These are phyloP conservation scores for Ramaria rubella DNA, from an alignment of 768 basidiomycete genomes.

Conservation along the genomic window DNA sequence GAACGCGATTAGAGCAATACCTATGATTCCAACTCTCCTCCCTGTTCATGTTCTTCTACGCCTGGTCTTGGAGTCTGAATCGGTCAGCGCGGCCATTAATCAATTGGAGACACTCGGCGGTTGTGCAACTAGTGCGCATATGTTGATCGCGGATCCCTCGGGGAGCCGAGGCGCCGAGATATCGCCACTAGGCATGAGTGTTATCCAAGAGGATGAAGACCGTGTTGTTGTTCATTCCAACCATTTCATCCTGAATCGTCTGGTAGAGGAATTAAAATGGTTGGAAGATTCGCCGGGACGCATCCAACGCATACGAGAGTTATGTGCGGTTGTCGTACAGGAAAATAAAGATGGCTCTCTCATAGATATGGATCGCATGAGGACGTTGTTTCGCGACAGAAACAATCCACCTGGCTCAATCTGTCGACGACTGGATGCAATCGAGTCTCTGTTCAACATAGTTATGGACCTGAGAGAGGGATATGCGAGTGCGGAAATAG, in stretches of 20 bases:
- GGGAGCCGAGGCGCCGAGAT: slow-evolving; percentile 28
- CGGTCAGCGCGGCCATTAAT: slow-evolving; percentile 21
- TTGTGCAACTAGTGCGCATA: slow-evolving; percentile 29
- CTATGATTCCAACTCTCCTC: slow-evolving; percentile 23
- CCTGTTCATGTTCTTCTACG: slow-evolving; percentile 31
- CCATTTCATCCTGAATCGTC: slow-evolving; percentile 29
- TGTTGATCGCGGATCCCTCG: slow-evolving; percentile 27
- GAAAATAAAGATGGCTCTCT: slow-evolving; percentile 9
- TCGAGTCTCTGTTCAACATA: slow-evolving; percentile 30
- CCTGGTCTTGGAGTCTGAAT: slow-evolving; percentile 26
- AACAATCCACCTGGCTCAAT: slow-evolving; percentile 27
- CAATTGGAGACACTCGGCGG: slow-evolving; percentile 25
- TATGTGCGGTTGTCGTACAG: slow-evolving; percentile 21
- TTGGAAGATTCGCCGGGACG: slow-evolving; percentile 26
- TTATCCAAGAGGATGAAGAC: slow-evolving; percentile 21
- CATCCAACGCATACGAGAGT: slow-evolving; percentile 20
- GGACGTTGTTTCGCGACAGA: slow-evolving; percentile 24
- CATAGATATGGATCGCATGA: slow-evolving; percentile 19
- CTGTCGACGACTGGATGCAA: slow-evolving; percentile 22
- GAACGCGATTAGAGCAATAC: slow-evolving; percentile 31
- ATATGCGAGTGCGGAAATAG: slow-evolving; percentile 25
- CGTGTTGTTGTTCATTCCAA: slow-evolving; percentile 31
- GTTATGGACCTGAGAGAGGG: slow-evolving; percentile 26
- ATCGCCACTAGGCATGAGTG: slow-evolving; percentile 22
- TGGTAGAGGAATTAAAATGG: slow-evolving; percentile 28